These are phyloP conservation scores for Alternaria alternata DNA, from an alignment of 2,329 filamentous ascomycete genomes.

Conservation along the genomic window DNA sequence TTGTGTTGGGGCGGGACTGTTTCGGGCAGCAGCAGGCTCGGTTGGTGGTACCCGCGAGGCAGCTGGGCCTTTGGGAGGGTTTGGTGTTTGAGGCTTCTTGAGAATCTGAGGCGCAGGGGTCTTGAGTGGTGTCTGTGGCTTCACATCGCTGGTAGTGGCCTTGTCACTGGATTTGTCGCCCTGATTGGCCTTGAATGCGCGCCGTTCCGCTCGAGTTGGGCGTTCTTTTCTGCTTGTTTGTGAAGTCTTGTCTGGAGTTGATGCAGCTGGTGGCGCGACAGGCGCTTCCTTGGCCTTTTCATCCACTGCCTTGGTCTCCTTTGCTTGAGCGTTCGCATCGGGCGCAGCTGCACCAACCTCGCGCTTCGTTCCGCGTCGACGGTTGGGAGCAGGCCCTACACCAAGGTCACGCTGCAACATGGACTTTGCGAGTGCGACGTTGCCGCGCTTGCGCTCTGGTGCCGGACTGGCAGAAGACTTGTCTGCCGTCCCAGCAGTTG, in stretches of 20 bases:
- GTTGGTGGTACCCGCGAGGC: constrained; percentile 40
- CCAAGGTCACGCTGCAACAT: constrained; percentile 71
- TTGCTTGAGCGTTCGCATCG: constrained; percentile 32
- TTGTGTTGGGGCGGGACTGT: constrained; percentile 24
- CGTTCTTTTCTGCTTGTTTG: constrained; percentile 50
- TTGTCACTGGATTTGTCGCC: constrained; percentile 46
- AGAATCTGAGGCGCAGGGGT: constrained; percentile 47
- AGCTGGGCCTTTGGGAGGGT: constrained; percentile 42
- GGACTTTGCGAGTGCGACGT: constrained; percentile 61
- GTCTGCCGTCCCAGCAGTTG: constrained; percentile 36
- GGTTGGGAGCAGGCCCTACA: constrained; percentile 56
- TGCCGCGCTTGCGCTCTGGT: constrained; percentile 62
- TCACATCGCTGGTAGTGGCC: constrained; percentile 28
- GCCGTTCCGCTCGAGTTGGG: constrained; percentile 49
- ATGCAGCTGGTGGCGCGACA: constrained; percentile 20
- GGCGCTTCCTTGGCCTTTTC: constrained; percentile 42
- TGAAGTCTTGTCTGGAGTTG: constrained; percentile 36
- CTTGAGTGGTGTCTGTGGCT: constrained; percentile 37
- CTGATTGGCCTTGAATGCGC: constrained; percentile 48
- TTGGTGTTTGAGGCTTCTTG: constrained; percentile 49
- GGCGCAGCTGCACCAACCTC: constrained; percentile 36
- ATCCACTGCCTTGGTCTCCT: constrained; percentile 37
- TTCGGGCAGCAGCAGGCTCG: constrained; percentile 38
- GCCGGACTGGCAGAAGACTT: constrained; percentile 52
- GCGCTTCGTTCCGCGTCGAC: constrained; percentile 50